Evolutionary conservation across 139 green algal species (phyloP).

Genomic region (Closterium sp.): DNA sequence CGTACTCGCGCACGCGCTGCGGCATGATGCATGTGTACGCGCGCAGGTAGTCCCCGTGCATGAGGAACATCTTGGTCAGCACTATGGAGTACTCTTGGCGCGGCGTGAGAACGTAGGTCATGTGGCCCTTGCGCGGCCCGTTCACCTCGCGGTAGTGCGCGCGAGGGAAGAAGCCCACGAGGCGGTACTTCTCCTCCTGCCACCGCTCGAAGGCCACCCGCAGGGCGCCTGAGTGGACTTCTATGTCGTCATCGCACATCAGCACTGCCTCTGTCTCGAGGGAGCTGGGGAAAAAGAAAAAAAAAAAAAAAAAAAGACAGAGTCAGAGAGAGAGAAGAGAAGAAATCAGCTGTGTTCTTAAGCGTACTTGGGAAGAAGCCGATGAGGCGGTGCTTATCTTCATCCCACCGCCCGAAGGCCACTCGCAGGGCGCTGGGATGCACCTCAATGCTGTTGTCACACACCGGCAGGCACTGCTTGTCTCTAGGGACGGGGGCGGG

Average conservation of each 20-base stretch:
- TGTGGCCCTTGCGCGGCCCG: background rate
- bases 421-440: background rate
- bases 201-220: background rate
- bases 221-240: background rate
- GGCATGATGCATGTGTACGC: conserved; percentile 27
- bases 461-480: conserved; percentile 12
- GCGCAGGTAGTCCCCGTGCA: conserved; percentile 37
- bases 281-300: background rate
- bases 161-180: conserved; percentile 44
- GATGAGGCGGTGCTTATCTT: conserved; percentile 17
- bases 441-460: conserved; percentile 29
- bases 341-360: background rate
- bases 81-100: conserved; percentile 38
- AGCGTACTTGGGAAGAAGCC: conserved; percentile 30
- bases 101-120: conserved; percentile 10
- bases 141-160: conserved; percentile 20
- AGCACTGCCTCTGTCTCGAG: conserved; percentile 13
- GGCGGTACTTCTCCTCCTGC: conserved; percentile 15
- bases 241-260: conserved; percentile 10
- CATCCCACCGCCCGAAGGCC: conserved; percentile 3
- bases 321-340: background rate
- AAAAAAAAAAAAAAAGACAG: background rate
- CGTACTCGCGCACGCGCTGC: conserved; percentile 27
- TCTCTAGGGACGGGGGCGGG: background rate
- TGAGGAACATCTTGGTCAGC: conserved; percentile 26